These are phyloP conservation scores for Xylariaceae sp. DNA, from an alignment of 2,329 filamentous ascomycete species.

Conservation along the genomic window DNA sequence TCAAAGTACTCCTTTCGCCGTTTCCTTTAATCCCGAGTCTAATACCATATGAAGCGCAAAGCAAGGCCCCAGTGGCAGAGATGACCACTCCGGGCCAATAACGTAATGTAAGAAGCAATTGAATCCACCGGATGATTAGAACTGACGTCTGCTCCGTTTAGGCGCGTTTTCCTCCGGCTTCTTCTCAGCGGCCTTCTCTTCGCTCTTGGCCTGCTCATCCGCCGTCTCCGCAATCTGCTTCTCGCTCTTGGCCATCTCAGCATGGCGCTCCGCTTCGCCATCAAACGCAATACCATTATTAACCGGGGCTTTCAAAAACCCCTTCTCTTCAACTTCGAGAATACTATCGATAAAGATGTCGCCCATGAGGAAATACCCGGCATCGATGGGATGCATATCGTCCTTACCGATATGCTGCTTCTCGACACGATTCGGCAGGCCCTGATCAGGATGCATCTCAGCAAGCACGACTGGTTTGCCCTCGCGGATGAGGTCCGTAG, in stretches of 20 bases:
- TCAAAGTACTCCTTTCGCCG: neutral
- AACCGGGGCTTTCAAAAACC: slow-evolving; percentile 23
- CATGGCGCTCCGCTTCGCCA: slow-evolving; percentile 20
- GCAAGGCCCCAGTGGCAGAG: neutral
- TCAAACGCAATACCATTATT: slow-evolving; percentile 19
- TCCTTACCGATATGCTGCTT: slow-evolving; percentile 26
- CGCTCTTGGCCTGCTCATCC: slow-evolving; percentile 1
- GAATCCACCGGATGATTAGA: neutral
- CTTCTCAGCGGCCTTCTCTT: neutral
- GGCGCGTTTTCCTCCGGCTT: slow-evolving; percentile 5
- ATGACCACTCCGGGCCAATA: neutral
- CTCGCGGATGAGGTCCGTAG: slow-evolving; percentile 25
- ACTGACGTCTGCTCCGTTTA: slow-evolving; percentile 4
- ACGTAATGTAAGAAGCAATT: neutral
- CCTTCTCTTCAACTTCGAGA: slow-evolving; percentile 26
- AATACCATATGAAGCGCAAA: neutral
- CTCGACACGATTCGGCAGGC: slow-evolving; percentile 24
- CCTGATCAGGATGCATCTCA: slow-evolving; percentile 30
- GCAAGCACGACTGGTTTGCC: slow-evolving; percentile 27
- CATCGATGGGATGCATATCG: slow-evolving; percentile 29
- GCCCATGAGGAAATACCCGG: slow-evolving; percentile 30
- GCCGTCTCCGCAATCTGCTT: slow-evolving; percentile 10
- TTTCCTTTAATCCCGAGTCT: neutral
- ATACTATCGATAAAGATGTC: slow-evolving; percentile 30
- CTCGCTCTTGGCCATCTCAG: slow-evolving; percentile 14